Evolutionary conservation across 2,329 filamentous ascomycete genomes (phyloP).

Genomic region (Didymella keratinophila): DNA sequence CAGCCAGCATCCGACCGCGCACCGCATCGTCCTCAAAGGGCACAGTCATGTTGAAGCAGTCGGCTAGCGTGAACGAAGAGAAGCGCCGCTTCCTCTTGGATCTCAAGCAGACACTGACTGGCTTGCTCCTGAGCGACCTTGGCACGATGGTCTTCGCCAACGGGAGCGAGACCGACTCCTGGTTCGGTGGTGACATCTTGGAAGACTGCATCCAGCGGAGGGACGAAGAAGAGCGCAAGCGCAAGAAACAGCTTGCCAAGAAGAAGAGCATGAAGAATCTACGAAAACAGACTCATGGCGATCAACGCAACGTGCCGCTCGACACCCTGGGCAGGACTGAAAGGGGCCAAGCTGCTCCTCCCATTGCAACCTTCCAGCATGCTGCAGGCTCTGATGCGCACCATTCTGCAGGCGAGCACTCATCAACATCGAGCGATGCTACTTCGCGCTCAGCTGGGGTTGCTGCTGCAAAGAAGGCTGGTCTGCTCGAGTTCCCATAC

Average conservation of each 20-base stretch:
- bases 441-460: constrained; percentile 53
- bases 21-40: constrained; percentile 74
- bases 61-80: constrained; percentile 67
- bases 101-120: constrained; percentile 80
- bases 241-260: constrained; percentile 48
- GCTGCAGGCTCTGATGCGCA: constrained; percentile 49
- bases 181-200: constrained; percentile 73
- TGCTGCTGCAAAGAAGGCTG: constrained; percentile 53
- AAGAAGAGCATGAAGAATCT: constrained; percentile 70
- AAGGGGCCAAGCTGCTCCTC: constrained; percentile 52
- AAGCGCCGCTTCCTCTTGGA: constrained; percentile 81
- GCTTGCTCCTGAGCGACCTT: constrained; percentile 86
- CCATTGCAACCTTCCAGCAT: constrained; percentile 54
- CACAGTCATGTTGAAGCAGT: constrained; percentile 67
- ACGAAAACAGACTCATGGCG: constrained; percentile 45
- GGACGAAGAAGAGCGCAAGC: constrained; percentile 52
- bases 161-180: constrained; percentile 91
- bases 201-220: constrained; percentile 53
- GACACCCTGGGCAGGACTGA: constrained; percentile 54
- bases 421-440: constrained; percentile 55
- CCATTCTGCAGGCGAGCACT: constrained; percentile 56
- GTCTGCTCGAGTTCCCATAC: constrained; percentile 75
- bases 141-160: constrained; percentile 85
- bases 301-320: constrained; percentile 52
- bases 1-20: constrained; percentile 68